Evolutionary conservation across 805 yeast genomes (phyloP).

Genomic region (Wickerhamiella slavikovae): DNA sequence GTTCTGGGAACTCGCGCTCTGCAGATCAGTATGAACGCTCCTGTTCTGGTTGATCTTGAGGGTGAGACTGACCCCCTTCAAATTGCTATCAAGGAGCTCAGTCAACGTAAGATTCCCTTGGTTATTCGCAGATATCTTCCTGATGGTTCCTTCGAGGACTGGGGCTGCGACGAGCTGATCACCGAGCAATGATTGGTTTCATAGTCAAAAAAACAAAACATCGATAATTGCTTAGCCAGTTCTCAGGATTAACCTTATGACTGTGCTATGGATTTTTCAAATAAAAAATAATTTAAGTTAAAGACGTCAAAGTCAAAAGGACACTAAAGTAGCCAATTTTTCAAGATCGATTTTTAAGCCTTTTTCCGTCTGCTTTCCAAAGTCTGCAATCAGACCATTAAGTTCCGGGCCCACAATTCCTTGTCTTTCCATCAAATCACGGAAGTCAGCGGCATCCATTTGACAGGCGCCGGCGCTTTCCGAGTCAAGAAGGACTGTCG

Average conservation of each 20-base stretch:
- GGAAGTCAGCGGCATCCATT: conserved; percentile 8
- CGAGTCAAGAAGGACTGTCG: no score
- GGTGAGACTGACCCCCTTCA: conserved; percentile 98
- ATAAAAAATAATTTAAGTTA: not conserved
- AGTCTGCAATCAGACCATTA: conserved; percentile 6
- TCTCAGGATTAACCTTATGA: conserved; percentile 1
- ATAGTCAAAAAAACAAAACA: no score
- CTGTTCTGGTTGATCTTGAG: conserved; percentile 91
- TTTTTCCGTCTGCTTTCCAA: conserved; percentile 6
- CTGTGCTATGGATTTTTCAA: no score
- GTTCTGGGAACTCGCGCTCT: conserved; percentile 93
- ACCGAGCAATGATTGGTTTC: conserved; percentile 58
- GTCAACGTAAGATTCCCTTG: conserved; percentile 86
- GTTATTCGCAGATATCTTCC: conserved; percentile 92
- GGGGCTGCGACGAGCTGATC: conserved; percentile 97
- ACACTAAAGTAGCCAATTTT: conserved; percentile 5
- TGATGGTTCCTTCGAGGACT: conserved; percentile 91
- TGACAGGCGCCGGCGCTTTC: no score
- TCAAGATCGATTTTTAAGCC: conserved; percentile 9
- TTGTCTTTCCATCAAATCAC: conserved; percentile 6
- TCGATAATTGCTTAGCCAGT: not conserved
- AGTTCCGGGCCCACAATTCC: conserved; percentile 9
- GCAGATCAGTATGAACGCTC: conserved; percentile 96
- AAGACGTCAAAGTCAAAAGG: not conserved
- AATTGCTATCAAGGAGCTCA: conserved; percentile 90